Conservation (phyloP, 768 basidiomycete genomes). For the Leccinum fibrillosum region DNA sequence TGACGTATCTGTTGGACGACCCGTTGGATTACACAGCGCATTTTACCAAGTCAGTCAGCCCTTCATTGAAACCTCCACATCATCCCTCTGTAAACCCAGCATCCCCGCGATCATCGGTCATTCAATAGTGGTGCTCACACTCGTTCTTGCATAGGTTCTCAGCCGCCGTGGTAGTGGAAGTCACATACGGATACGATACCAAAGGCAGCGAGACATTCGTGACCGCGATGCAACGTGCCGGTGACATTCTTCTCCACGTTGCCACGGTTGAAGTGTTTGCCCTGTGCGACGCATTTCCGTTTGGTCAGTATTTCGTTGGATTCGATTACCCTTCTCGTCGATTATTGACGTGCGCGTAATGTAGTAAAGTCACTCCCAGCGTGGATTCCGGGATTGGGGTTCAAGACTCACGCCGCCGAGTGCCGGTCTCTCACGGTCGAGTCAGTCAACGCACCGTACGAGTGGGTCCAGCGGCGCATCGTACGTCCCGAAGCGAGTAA, state of each 20-base stretch:
- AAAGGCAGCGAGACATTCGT: background rate
- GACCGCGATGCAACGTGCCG: slow-evolving; percentile 6
- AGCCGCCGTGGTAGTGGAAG: background rate
- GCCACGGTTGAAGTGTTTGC: background rate
- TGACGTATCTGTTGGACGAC: slow-evolving; percentile 6
- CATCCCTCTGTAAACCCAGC: background rate
- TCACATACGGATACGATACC: slow-evolving; percentile 1
- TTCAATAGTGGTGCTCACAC: background rate
- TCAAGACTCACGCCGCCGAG: background rate
- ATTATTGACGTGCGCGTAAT: background rate
- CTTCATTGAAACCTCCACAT: background rate
- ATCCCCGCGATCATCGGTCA: background rate
- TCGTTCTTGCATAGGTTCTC: background rate
- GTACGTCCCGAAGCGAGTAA: background rate
- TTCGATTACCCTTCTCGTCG: background rate
- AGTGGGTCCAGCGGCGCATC: background rate
- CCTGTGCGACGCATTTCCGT: background rate
- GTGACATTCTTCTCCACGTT: slow-evolving; percentile 4
- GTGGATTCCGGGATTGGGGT: background rate
- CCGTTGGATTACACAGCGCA: slow-evolving; percentile 4
- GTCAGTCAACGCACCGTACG: background rate
- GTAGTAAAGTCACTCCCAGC: background rate
- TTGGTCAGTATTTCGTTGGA: background rate
- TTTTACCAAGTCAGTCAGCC: background rate
- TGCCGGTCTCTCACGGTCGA: background rate